phyloP scores from a whole-genome alignment of 2,329 filamentous ascomycete genomes.

The Emergomyces africanus region DNA sequence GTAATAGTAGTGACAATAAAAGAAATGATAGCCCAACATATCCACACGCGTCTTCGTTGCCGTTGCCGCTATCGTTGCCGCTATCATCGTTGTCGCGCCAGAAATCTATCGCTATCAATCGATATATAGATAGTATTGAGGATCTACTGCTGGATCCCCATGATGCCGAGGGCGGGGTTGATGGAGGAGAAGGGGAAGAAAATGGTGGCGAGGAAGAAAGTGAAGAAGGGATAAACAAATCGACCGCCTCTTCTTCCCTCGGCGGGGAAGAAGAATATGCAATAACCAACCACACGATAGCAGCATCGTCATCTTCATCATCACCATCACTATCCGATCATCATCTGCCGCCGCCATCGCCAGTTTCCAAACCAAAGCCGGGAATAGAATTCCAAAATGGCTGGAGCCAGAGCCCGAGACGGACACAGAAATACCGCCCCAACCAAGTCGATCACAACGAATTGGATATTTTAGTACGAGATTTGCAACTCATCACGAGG shows the following conservation, averaged over 20 bases:
- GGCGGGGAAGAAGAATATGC: neutral
- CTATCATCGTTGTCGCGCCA: neutral
- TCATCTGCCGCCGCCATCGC: neutral
- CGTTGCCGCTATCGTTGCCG: neutral
- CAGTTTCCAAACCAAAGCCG: neutral
- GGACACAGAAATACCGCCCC: neutral
- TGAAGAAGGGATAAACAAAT: neutral
- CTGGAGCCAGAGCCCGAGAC: neutral
- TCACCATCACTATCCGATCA: neutral
- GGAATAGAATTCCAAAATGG: neutral
- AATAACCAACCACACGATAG: neutral
- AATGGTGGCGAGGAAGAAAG: neutral
- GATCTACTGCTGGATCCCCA: constrained; percentile 15
- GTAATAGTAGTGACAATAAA: neutral
- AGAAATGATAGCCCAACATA: neutral
- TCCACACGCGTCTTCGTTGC: neutral
- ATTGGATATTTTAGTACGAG: neutral
- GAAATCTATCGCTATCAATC: neutral
- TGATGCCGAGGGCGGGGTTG: neutral
- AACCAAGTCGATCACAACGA: neutral
- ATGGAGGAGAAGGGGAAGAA: neutral
- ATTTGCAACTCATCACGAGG: constrained; percentile 11
- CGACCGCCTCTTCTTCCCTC: neutral
- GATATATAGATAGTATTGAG: constrained; percentile 26
- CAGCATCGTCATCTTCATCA: neutral